Evolutionary conservation across 164 flowering plant genomes (phyloP), one percentile per base, ranked within the genome.

Genomic region (Saururus chinensis): DNA sequence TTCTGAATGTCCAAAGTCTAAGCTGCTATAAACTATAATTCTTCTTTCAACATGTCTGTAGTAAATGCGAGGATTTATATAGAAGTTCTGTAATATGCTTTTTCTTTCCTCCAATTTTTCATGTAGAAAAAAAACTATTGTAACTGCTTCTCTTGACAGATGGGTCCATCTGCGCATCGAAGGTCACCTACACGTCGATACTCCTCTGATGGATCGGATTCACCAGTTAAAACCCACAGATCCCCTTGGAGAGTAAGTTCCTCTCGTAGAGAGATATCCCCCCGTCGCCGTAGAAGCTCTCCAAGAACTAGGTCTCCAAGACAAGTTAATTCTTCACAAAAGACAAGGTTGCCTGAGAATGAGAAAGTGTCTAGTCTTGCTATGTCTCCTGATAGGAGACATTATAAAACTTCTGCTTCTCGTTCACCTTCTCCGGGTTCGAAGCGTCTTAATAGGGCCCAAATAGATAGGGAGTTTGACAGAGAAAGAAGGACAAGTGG

Each of bases 341-440:
- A 60, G 24, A 40, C 35, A 10, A 60, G 65, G 52, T 69, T 73
- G 1, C 76, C 73, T 4, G 42, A 24, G 13, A 68, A 70, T 41
- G 80, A 72, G 51, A 74, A 67, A 52, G 67, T 56, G 40, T 63
- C 73, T 13, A 66, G 66, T 61, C 76, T 51, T 2, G 60, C 25
- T 10, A 61, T 53, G 64, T 75, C 81, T 19, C 75, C 81, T 19
- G 66, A 64, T 26, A 58, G 41, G 24, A 60, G 24, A 40, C 62
- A 48, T 63, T 67, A 70, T 59, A 65, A 51, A 9, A 66, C 75
- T 40, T 63, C 76, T 19, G 64, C 7, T 12, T 61, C 76, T 7
- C 76, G 61, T 7, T 82, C 93, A 30, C 88, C 79, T 23, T 80
- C 92, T 9, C 92, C 86, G 7, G 71, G 82, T 26, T 74, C 86